Conservation (phyloP, 2,329 filamentous ascomycete species). For the Colletotrichum agaves region DNA sequence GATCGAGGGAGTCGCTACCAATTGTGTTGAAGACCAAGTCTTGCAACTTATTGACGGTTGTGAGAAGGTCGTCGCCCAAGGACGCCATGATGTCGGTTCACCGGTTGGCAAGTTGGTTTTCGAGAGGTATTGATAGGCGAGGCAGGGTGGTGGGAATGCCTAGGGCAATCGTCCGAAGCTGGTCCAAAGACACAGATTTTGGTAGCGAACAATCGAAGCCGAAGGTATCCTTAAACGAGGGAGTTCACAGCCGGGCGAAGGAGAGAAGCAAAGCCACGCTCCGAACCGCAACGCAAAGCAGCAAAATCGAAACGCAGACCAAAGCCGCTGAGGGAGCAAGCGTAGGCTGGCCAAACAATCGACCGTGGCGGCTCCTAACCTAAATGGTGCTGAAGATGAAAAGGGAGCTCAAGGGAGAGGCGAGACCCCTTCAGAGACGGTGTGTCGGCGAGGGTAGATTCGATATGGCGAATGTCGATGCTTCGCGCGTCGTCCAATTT, state of each 20-base stretch:
- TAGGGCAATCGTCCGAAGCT: background rate
- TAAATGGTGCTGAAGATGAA: background rate
- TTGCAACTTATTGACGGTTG: constrained; percentile 97
- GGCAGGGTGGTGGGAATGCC: background rate
- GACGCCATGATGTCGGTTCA: constrained; percentile 76
- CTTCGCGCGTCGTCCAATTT: constrained; percentile 37
- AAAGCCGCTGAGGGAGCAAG: constrained; percentile 18
- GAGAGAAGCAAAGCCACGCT: constrained; percentile 3
- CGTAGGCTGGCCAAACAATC: background rate
- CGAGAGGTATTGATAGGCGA: background rate
- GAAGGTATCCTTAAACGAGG: background rate
- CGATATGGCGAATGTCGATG: constrained; percentile 23
- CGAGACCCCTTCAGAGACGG: constrained; percentile 5
- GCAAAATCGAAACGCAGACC: constrained; percentile 11
- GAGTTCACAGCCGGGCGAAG: constrained; percentile 1
- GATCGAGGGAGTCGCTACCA: constrained; percentile 95
- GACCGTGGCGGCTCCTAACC: no score
- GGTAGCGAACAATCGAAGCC: background rate
- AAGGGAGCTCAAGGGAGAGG: background rate
- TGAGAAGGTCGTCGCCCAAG: constrained; percentile 93
- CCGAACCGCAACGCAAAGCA: background rate
- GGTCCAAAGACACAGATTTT: background rate
- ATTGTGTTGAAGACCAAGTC: constrained; percentile 99
- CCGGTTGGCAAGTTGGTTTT: background rate
- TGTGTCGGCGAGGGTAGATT: background rate